These are phyloP conservation scores for Neotropicomus parvogracilis DNA, from an alignment of 1,284 basidiomycete species.

Conservation along the genomic window DNA sequence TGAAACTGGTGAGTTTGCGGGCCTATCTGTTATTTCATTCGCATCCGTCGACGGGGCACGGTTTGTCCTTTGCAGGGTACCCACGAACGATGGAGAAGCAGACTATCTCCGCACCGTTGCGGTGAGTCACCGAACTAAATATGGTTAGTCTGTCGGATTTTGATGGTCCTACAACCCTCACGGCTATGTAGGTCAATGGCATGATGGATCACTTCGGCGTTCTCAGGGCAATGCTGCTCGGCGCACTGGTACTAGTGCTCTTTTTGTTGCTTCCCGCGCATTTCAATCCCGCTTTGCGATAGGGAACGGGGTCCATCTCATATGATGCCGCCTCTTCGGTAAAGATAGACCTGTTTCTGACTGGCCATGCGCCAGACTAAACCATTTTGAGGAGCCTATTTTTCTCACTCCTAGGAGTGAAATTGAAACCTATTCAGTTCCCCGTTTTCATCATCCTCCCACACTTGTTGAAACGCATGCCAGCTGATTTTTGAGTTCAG, in stretches of 20 bases:
- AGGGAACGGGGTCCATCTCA: neutral
- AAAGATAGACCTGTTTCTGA: slow-evolving; percentile 1
- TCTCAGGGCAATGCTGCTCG: neutral
- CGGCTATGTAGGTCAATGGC: no score
- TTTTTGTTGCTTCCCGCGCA: slow-evolving; percentile 1
- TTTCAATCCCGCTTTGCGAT: neutral
- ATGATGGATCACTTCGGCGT: neutral
- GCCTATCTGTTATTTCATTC: slow-evolving; percentile 18
- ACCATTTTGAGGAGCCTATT: slow-evolving; percentile 16
- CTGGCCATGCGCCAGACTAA: slow-evolving; percentile 15
- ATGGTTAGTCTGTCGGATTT: slow-evolving; percentile 13
- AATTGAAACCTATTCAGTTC: slow-evolving; percentile 9
- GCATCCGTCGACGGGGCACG: slow-evolving; percentile 8
- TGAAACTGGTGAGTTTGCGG: slow-evolving; percentile 10
- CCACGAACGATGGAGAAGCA: slow-evolving; percentile 17
- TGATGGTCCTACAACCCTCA: no score
- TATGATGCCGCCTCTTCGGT: neutral
- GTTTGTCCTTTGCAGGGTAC: neutral
- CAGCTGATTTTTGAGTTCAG: slow-evolving; percentile 1
- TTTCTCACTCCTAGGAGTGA: slow-evolving; percentile 9
- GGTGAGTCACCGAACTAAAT: slow-evolving; percentile 1
- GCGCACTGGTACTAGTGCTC: neutral
- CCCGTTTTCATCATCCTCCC: slow-evolving; percentile 14
- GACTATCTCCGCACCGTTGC: slow-evolving; percentile 23
- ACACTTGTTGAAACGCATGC: slow-evolving; percentile 14